phyloP scores from a whole-genome alignment of 768 basidiomycete genomes.

The Mycena epipterygia region DNA sequence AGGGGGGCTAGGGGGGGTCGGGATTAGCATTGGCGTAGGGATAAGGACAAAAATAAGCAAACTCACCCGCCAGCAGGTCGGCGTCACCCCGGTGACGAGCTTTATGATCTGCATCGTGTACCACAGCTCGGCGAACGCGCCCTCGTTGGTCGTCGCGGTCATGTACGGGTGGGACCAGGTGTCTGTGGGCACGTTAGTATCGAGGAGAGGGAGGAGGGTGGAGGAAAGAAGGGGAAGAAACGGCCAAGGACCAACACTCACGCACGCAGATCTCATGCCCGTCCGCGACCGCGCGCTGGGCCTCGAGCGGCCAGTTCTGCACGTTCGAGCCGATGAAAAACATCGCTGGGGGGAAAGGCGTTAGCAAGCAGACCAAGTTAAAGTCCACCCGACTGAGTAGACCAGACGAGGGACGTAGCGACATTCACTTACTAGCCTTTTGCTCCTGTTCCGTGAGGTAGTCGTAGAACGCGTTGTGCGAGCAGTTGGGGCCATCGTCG shows the following conservation, averaged over 20 bases:
- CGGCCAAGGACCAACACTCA: slow-evolving; percentile 49
- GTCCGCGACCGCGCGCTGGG: slow-evolving; percentile 64
- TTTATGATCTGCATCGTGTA: slow-evolving; percentile 72
- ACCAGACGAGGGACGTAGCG: background rate
- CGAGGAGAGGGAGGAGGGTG: background rate
- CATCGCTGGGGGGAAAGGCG: slow-evolving; percentile 58
- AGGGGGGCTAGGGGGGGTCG: slow-evolving; percentile 37
- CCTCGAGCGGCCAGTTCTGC: slow-evolving; percentile 68
- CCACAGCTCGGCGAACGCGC: slow-evolving; percentile 84
- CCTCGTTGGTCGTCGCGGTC: slow-evolving; percentile 71
- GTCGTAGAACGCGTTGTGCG: slow-evolving; percentile 74
- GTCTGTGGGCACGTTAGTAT: slow-evolving; percentile 43
- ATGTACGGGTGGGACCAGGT: slow-evolving; percentile 71
- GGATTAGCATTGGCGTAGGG: slow-evolving; percentile 1
- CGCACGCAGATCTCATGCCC: slow-evolving; percentile 73
- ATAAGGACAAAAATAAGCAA: background rate
- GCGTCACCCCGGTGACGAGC: slow-evolving; percentile 67
- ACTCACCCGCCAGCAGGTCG: slow-evolving; percentile 72
- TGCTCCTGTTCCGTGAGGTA: slow-evolving; percentile 65
- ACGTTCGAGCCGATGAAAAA: slow-evolving; percentile 75
- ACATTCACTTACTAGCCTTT: slow-evolving; percentile 65
- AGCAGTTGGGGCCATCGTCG: slow-evolving; percentile 77
- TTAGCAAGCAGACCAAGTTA: background rate
- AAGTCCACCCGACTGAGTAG: background rate
- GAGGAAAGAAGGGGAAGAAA: background rate